phyloP scores from a whole-genome alignment of 805 yeast species.

The Saccharomycopsis amapae region DNA sequence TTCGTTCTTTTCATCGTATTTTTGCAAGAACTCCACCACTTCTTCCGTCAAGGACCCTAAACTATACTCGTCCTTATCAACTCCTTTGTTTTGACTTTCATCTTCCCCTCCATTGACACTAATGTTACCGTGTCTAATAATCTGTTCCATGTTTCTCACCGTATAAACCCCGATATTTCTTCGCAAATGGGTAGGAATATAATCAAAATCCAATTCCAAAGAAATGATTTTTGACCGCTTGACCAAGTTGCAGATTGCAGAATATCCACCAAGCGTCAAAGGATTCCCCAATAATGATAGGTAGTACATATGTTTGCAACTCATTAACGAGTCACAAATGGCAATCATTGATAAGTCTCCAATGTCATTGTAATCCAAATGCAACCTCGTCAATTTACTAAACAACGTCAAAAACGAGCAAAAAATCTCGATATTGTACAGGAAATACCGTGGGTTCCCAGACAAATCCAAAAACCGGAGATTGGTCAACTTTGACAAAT shows the following conservation, averaged over 20 bases:
- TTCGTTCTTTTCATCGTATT: neutral
- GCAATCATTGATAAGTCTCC: conserved; percentile 46
- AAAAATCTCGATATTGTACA: conserved; percentile 12
- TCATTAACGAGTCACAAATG: conserved; percentile 67
- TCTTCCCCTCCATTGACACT: conserved; percentile 4
- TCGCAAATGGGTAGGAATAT: conserved; percentile 49
- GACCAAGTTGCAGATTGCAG: conserved; percentile 33
- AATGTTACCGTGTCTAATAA: conserved; percentile 28
- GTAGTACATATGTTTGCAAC: conserved; percentile 56
- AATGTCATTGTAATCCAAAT: conserved; percentile 64
- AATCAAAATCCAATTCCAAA: conserved; percentile 55
- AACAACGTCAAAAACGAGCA: conserved; percentile 49
- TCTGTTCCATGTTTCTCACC: conserved; percentile 70
- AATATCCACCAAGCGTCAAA: conserved; percentile 60
- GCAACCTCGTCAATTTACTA: conserved; percentile 54
- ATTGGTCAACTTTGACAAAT: conserved; percentile 45
- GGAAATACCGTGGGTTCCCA: conserved; percentile 61
- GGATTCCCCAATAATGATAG: conserved; percentile 64
- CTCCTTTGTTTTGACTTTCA: conserved; percentile 8
- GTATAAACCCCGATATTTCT: conserved; percentile 70
- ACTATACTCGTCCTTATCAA: neutral
- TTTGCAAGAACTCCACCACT: conserved; percentile 3
- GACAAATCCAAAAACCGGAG: conserved; percentile 73
- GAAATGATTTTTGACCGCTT: conserved; percentile 55
- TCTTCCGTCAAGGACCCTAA: conserved; percentile 17